These are phyloP conservation scores for Tricharina praecox DNA, from an alignment of 495 filamentous ascomycete genomes.

Conservation along the genomic window DNA sequence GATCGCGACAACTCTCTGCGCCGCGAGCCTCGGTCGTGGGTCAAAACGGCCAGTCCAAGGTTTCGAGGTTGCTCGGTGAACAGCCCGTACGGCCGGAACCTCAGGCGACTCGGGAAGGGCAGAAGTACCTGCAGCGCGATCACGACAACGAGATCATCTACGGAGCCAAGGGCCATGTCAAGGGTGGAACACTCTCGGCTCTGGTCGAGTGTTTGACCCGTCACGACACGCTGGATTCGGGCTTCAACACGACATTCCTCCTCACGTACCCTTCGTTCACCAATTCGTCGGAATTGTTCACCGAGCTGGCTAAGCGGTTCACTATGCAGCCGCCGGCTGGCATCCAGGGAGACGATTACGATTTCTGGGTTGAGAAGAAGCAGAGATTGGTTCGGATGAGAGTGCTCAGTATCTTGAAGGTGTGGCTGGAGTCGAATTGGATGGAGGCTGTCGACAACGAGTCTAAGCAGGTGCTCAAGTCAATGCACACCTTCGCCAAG, in stretches of 20 bases:
- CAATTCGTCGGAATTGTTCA: constrained; percentile 72
- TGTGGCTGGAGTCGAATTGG: constrained; percentile 96
- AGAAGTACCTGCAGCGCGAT: constrained; percentile 71
- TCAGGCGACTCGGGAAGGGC: constrained; percentile 51
- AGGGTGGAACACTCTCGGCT: constrained; percentile 73
- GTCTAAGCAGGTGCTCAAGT: constrained; percentile 66
- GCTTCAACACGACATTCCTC: constrained; percentile 93
- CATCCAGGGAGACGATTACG: constrained; percentile 54
- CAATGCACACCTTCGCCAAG: constrained; percentile 77
- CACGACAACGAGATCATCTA: constrained; percentile 80
- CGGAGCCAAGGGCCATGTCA: constrained; percentile 62
- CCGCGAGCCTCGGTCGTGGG: constrained; percentile 6
- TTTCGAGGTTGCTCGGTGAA: constrained; percentile 79
- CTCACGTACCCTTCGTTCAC: constrained; percentile 95
- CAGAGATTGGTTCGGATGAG: constrained; percentile 89
- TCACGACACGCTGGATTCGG: constrained; percentile 88
- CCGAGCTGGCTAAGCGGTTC: constrained; percentile 78
- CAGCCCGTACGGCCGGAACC: constrained; percentile 40
- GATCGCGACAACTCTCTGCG: constrained; percentile 28
- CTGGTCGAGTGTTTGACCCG: constrained; percentile 92
- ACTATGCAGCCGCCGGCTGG: constrained; percentile 84
- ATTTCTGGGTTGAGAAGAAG: constrained; percentile 80
- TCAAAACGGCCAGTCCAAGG: constrained; percentile 45
- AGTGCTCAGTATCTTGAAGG: constrained; percentile 93
- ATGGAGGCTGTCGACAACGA: constrained; percentile 82